phyloP scores from a whole-genome alignment of 2,329 filamentous ascomycete species.

The Talaromyces sp. region DNA sequence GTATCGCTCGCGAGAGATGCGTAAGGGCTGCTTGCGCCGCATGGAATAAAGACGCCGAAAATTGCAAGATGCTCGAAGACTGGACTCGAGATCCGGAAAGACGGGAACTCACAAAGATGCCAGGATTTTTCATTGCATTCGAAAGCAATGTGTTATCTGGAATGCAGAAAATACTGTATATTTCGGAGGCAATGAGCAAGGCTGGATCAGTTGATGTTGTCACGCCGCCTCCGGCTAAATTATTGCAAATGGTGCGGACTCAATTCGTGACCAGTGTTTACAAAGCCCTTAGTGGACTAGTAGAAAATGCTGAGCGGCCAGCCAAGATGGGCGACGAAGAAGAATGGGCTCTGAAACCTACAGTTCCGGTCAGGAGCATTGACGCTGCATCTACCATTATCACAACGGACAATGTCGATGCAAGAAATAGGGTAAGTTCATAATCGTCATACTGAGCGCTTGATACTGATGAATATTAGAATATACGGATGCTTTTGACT shows the following conservation, averaged over 20 bases:
- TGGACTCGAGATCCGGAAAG: conserved; percentile 81
- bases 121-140: conserved; percentile 76
- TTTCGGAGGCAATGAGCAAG: conserved; percentile 76
- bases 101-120: conserved; percentile 86
- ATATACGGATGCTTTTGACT: conserved; percentile 87
- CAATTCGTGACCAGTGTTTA: conserved; percentile 94
- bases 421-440: conserved; percentile 47
- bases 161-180: conserved; percentile 93
- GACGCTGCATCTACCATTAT: conserved; percentile 38
- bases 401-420: conserved; percentile 48
- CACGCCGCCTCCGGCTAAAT: conserved; percentile 75
- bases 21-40: conserved; percentile 79
- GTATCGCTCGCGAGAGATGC: conserved; percentile 73
- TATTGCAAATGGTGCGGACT: conserved; percentile 82
- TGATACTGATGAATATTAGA: conserved; percentile 47
- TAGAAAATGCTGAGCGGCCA: conserved; percentile 85
- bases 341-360: conserved; percentile 45
- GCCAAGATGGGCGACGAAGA: conserved; percentile 56
- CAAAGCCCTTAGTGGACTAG: conserved; percentile 89
- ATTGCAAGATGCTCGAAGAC: conserved; percentile 86
- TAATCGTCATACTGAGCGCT: conserved; percentile 15
- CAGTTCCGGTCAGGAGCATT: conserved; percentile 24
- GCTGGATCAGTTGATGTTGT: conserved; percentile 71
- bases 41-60: conserved; percentile 91
- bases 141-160: conserved; percentile 75